Evolutionary conservation across 768 basidiomycete species (phyloP).

Genomic region (Tulasnella sp.): DNA sequence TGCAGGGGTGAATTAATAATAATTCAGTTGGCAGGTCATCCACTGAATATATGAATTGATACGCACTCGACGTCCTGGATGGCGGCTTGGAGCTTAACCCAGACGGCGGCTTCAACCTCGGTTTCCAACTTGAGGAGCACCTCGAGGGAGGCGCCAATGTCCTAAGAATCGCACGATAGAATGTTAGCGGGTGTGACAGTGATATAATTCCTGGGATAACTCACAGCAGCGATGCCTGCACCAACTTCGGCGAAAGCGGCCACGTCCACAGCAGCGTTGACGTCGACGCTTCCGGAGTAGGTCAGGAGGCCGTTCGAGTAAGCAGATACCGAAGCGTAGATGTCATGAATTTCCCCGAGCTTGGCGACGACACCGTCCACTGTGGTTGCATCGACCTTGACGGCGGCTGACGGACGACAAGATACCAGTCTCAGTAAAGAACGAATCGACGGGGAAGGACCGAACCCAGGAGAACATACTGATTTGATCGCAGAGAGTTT

Average conservation of each 20-base stretch:
- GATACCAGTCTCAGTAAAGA: background rate
- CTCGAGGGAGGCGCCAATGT: background rate
- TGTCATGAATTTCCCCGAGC: background rate
- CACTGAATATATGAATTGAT: background rate
- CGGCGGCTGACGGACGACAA: background rate
- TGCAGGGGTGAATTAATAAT: background rate
- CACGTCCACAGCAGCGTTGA: background rate
- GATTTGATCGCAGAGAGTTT: background rate
- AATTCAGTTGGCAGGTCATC: too few relatives aligned
- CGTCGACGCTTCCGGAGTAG: background rate
- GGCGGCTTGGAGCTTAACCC: background rate
- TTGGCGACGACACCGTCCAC: background rate
- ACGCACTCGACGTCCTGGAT: background rate
- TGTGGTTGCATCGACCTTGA: background rate
- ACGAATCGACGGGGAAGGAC: background rate
- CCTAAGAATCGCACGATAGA: background rate
- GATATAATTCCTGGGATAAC: background rate
- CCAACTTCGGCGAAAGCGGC: background rate
- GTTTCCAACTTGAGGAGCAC: background rate
- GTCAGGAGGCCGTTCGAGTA: background rate
- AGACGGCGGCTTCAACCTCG: background rate
- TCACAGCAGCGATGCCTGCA: background rate
- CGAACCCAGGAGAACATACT: background rate
- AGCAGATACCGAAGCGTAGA: background rate
- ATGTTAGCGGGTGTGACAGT: background rate